Base-by-base conservation (phyloP, 2,329 filamentous ascomycete genomes). In the Colletotrichum sublineola region DNA sequence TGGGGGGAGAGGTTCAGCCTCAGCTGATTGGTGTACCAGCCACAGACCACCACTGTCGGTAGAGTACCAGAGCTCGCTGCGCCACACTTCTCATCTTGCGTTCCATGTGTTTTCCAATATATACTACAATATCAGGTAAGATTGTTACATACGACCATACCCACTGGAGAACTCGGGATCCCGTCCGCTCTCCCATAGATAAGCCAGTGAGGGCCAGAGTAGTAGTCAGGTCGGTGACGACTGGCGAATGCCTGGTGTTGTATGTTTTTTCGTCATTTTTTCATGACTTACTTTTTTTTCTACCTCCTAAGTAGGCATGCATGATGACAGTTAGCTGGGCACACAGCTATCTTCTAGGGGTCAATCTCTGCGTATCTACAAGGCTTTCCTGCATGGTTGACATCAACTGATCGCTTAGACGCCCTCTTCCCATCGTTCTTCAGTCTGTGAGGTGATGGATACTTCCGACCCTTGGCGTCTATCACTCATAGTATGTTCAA, bases 391-490 rank as follows among this genome's bases (percentile, higher is more conserved):
- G 12, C n/a, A 53, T 24, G n/a, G 46, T 12, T 31, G n/a, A 50
- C n/a, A 20, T 52, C 20, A 29, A 38, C 11, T 11, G 8, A 6
- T 40, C 9, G 11, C 20, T 63, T 42, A 15, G 11, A 33, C 9
- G 12, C 24, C 52, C 40, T 6, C 15, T n/a, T 2, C 15, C 63
- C 40, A 53, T 18, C 18, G 14, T 3, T 60, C 52, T 7, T 52
- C 53, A 7, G 31, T 58, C 31, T 68, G 42, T 14, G 65, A 72
- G 8, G 74, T 79, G 36, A 60, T 69, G 44, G 64, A 62, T 20
- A 73, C 70, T 50, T 74, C 70, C 24, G 73, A 74, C 6, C 66
- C 70, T 48, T 74, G 70, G 29, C 70, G 73, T 36, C 70, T 67
- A 29, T 70, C 58, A 12, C 53, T 66, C 46, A 63, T 29, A 15